Evolutionary conservation across 805 yeast species (phyloP), one percentile per base, ranked within the genome.

Genomic region (Candida caryicola): DNA sequence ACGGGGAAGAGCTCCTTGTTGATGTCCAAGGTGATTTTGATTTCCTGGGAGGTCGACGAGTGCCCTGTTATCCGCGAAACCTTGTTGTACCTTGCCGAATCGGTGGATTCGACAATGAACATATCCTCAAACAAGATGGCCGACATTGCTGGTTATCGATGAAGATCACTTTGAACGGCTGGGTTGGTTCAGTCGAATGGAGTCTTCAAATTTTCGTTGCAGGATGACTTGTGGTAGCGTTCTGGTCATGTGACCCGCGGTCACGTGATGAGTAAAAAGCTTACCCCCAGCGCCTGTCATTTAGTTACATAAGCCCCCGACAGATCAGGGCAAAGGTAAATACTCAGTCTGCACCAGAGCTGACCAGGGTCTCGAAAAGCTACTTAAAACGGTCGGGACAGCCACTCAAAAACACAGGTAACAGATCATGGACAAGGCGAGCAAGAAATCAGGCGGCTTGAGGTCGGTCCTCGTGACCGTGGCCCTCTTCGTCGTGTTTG

Each of bases 1-100:
- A 91, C 87, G 16, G 97, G 96, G 71, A 88, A 91, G 47, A 93
- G 73, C 59, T 91, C 99, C 31, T 87, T 78, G 68, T 93, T 91
- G 60, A 91, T 76, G 62, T 91, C 99, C 47, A 91, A 72, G 4
- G 95, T 85, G 56, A 91, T 76, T 51, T 82, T 83, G 49, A 90
- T 80, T 49, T 85, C 95, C 42, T 75, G 71, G 32, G 88, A 78
- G 23, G 96, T 81, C 31, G 90, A 83, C 17, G 96, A 87, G 47
- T 81, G 80, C 14, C 93, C 97, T 52, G 85, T 85, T 52, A 91
- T 77, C 55, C 99, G 85, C 16, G 87, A 72, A 13, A 91, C 96
- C 57, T 85, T 87, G 74, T 88, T 95, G 71, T 91, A 91, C 59
- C 96, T 81, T 33, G 87, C 96, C 23, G 82, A 65, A 58, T 91